Percentiles rank a stretch among this genome's conserved stretches.
phyloP scores from a whole-genome alignment of 2,329 filamentous ascomycete genomes.

The Rutstroemia sp. region DNA sequence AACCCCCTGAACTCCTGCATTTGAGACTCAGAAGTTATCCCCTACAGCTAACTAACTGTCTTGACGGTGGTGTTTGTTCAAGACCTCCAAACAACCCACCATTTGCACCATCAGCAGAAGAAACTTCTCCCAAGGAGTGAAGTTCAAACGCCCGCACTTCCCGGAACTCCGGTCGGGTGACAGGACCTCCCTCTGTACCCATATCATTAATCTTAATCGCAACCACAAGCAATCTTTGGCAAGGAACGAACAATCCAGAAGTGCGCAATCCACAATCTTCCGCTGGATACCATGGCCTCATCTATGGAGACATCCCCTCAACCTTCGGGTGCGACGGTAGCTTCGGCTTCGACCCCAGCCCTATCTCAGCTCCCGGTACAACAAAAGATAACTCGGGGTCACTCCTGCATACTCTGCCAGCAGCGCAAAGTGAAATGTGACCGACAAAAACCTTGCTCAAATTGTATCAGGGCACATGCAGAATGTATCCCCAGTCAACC shows the following conservation, averaged over 20 bases:
- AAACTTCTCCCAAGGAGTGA: neutral
- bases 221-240: neutral
- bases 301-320: conserved; percentile 8
- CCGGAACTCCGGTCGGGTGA: neutral
- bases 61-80: neutral
- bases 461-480: conserved; percentile 25
- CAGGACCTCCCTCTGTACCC: neutral
- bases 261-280: conserved; percentile 20
- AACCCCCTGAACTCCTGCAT: too few species aligned
- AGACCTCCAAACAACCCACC: neutral
- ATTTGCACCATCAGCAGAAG: neutral
- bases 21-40: too few species aligned
- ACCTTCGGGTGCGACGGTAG: neutral
- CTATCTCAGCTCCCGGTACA: neutral
- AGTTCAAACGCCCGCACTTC: neutral
- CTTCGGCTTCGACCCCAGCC: neutral
- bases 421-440: conserved; percentile 28
- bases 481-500: conserved; percentile 25
- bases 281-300: conserved; percentile 29
- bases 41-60: too few species aligned
- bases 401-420: conserved; percentile 26
- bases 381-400: conserved; percentile 19
- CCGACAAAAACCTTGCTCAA: conserved; percentile 26
- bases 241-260: neutral
- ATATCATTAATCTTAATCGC: too few species aligned